A percentile compares a stretch with the other conserved stretches of the same genome.
Evolutionary conservation across 1,284 basidiomycete species (phyloP).

Genomic region (Chondrostereum purpureum): DNA sequence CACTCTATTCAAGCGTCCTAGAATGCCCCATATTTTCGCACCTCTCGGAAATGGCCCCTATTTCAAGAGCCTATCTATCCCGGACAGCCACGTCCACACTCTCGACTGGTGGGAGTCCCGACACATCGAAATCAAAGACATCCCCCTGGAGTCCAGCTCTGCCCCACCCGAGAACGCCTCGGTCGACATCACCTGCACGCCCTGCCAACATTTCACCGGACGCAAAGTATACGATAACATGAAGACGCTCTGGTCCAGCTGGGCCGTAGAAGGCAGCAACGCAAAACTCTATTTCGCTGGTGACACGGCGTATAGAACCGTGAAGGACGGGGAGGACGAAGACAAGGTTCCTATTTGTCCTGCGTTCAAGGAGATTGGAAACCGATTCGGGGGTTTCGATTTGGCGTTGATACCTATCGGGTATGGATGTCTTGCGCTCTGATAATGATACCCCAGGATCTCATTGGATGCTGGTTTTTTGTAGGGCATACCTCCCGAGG

Average conservation of each 20-base stretch:
- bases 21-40: slow-evolving; percentile 8
- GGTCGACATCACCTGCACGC: slow-evolving; percentile 37
- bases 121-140: slow-evolving; percentile 1
- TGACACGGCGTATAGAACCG: slow-evolving; percentile 44
- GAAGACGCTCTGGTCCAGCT: slow-evolving; percentile 18
- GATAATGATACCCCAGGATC: slow-evolving; percentile 43
- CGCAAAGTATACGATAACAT: slow-evolving; percentile 15
- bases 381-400: slow-evolving; percentile 41
- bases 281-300: slow-evolving; percentile 47
- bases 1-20: neutral
- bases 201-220: slow-evolving; percentile 46
- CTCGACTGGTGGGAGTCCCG: slow-evolving; percentile 9
- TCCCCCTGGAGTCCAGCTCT: neutral
- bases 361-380: slow-evolving; percentile 50
- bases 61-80: slow-evolving; percentile 2
- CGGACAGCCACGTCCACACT: slow-evolving; percentile 4
- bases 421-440: slow-evolving; percentile 36
- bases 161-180: neutral
- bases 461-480: slow-evolving; percentile 10
- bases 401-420: slow-evolving; percentile 47
- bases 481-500: slow-evolving; percentile 45
- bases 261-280: slow-evolving; percentile 14
- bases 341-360: slow-evolving; percentile 41
- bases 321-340: slow-evolving; percentile 24
- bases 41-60: slow-evolving; percentile 5